Percentiles rank a stretch among this genome's conserved stretches.
Conservation (phyloP, 2,329 filamentous ascomycete species). For the Sporothrix humicola region DNA sequence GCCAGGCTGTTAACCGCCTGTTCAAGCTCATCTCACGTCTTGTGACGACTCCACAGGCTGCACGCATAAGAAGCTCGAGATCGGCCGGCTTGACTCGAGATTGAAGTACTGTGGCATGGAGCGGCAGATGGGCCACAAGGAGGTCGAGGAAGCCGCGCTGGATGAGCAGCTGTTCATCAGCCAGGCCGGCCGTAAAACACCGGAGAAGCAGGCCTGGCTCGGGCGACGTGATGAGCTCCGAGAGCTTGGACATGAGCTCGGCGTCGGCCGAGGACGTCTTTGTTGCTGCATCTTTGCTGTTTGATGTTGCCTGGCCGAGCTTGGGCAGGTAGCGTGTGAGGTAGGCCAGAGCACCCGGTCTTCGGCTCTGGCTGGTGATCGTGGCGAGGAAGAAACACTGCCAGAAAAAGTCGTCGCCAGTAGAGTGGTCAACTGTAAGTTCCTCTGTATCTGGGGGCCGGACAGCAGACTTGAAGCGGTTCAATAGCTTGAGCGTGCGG, state of each 20-base stretch:
- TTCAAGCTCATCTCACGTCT: constrained; percentile 97
- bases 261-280: constrained; percentile 46
- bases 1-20: constrained; percentile 92
- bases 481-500: constrained; percentile 76
- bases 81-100: constrained; percentile 74
- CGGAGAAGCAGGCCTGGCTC: constrained; percentile 90
- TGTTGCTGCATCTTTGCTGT: constrained; percentile 37
- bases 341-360: constrained; percentile 87
- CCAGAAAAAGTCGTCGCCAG: constrained; percentile 91
- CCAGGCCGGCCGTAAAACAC: constrained; percentile 88
- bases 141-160: constrained; percentile 94
- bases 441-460: constrained; percentile 58
- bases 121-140: constrained; percentile 84
- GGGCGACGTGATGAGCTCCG: constrained; percentile 77
- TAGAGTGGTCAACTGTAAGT: constrained; percentile 59
- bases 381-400: constrained; percentile 94
- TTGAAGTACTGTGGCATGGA: constrained; percentile 82
- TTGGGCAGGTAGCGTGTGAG: constrained; percentile 78
- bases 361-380: constrained; percentile 84
- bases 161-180: constrained; percentile 86
- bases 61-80: constrained; percentile 78
- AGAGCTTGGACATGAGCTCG: constrained; percentile 59
- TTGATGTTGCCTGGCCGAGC: constrained; percentile 56
- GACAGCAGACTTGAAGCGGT: constrained; percentile 75
- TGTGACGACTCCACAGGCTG: constrained; percentile 84